Evolutionary conservation across 805 yeast species (phyloP).

Genomic region (Suhomyces kilbournensis): DNA sequence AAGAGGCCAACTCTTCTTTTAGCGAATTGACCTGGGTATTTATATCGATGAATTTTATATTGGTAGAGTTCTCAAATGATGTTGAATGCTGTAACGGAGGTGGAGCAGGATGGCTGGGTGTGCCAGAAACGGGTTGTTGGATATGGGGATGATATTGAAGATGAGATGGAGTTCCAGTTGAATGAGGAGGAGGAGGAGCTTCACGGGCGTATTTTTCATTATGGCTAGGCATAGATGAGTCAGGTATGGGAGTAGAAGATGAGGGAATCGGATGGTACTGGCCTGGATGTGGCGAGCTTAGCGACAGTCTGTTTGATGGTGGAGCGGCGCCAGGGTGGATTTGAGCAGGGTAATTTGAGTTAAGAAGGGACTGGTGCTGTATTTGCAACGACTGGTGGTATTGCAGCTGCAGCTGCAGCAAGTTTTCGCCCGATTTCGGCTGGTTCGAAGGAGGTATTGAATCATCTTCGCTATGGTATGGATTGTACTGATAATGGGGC

Average conservation of each 20-base stretch:
- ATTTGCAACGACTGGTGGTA: slow-evolving; percentile 16
- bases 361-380: slow-evolving; percentile 7
- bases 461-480: slow-evolving; percentile 4
- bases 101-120: background rate
- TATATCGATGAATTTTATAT: slow-evolving; percentile 34
- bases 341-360: background rate
- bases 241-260: slow-evolving; percentile 4
- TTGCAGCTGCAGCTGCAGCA: slow-evolving; percentile 4
- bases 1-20: slow-evolving; percentile 40
- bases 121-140: background rate
- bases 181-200: background rate
- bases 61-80: slow-evolving; percentile 18
- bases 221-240: background rate
- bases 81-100: slow-evolving; percentile 12
- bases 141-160: background rate
- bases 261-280: background rate
- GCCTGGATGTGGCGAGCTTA: background rate
- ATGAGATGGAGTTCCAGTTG: slow-evolving; percentile 1
- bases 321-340: background rate
- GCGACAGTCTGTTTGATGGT: background rate
- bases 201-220: background rate
- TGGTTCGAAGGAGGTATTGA: background rate
- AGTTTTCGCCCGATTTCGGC: slow-evolving; percentile 1
- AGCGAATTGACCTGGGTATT: slow-evolving; percentile 34
- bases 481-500: background rate